Percentiles rank a stretch among this genome's conserved stretches.
Evolutionary conservation across 169 alveolate species (phyloP).

Genomic region (Blepharisma undulans): DNA sequence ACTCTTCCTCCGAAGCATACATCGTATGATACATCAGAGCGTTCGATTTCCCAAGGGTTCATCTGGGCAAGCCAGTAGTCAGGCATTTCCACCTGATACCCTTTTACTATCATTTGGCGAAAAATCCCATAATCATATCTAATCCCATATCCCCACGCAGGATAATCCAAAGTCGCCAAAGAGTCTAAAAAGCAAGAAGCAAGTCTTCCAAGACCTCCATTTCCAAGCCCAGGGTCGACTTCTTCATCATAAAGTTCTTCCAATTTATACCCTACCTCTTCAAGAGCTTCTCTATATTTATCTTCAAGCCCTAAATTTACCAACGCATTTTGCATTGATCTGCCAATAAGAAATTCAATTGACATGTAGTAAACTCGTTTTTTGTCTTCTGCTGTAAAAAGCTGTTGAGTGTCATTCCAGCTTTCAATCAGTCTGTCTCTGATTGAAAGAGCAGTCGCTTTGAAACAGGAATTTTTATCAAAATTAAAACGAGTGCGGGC

Average conservation of each 20-base stretch:
- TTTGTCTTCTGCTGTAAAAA: slow-evolving; percentile 84
- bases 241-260: slow-evolving; percentile 93
- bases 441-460: slow-evolving; percentile 89
- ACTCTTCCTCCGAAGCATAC: slow-evolving; percentile 92
- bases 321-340: slow-evolving; percentile 92
- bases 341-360: slow-evolving; percentile 93
- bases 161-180: slow-evolving; percentile 91
- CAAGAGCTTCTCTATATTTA: slow-evolving; percentile 86
- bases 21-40: slow-evolving; percentile 92
- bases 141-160: slow-evolving; percentile 97
- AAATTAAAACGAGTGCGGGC: slow-evolving; percentile 92
- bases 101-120: slow-evolving; percentile 91
- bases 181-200: slow-evolving; percentile 98
- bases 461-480: slow-evolving; percentile 83
- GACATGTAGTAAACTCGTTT: slow-evolving; percentile 92
- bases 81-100: slow-evolving; percentile 93
- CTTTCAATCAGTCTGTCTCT: slow-evolving; percentile 94
- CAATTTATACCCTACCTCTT: slow-evolving; percentile 90
- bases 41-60: slow-evolving; percentile 96
- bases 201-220: slow-evolving; percentile 96
- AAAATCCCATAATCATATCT: slow-evolving; percentile 96
- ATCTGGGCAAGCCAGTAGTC: slow-evolving; percentile 94
- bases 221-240: slow-evolving; percentile 96
- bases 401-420: slow-evolving; percentile 92
- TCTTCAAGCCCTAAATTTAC: slow-evolving; percentile 91